Evolutionary conservation across 2,329 filamentous ascomycete genomes (phyloP).

Genomic region (Ophiostoma pallidulum): DNA sequence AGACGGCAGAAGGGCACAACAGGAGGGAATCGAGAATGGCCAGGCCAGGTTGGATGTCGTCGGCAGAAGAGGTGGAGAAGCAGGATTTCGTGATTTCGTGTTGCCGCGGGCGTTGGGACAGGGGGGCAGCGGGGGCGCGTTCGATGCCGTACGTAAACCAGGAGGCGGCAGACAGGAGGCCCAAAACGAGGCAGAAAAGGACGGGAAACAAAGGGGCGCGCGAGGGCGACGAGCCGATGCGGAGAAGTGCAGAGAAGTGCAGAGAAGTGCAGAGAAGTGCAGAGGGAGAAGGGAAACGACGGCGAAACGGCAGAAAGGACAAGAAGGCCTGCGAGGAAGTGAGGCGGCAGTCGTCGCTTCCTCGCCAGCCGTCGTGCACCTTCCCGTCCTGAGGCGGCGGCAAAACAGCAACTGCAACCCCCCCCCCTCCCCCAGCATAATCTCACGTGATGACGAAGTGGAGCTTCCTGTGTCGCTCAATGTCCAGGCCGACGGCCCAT

Average conservation of each 20-base stretch:
- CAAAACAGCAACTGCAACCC: neutral
- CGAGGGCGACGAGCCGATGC: no score
- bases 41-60: no score
- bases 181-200: no score
- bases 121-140: neutral
- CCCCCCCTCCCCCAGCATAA: no score
- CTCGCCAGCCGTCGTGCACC: slow-evolving; percentile 9
- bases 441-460: slow-evolving; percentile 5
- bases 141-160: neutral
- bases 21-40: neutral
- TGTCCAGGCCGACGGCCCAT: no score
- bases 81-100: slow-evolving; percentile 1
- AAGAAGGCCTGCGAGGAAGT: slow-evolving; percentile 1
- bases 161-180: no score
- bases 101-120: no score
- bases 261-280: neutral
- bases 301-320: neutral
- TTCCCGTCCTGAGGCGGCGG: neutral
- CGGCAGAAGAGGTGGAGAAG: neutral
- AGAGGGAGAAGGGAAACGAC: neutral
- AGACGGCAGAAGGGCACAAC: neutral
- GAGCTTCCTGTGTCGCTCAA: no score
- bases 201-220: no score
- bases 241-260: no score
- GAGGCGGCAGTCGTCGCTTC: slow-evolving; percentile 6